A percentile compares a stretch with the other conserved stretches of the same genome.
Conservation (phyloP, 2,329 filamentous ascomycete species). For the Colletotrichum australisinense region DNA sequence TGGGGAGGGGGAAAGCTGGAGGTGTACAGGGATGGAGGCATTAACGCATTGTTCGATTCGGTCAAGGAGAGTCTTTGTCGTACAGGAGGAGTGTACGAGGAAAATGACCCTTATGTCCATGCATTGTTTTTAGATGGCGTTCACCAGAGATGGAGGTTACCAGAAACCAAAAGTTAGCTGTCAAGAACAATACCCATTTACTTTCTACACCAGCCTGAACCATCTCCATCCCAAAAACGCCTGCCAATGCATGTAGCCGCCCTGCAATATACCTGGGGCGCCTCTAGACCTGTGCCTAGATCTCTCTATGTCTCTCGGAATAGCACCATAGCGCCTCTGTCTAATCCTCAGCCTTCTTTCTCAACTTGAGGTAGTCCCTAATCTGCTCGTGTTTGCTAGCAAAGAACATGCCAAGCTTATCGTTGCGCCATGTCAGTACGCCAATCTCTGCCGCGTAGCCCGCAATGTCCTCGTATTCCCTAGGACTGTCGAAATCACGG, state of each 20-base stretch:
- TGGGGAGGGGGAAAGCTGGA: too few relatives aligned
- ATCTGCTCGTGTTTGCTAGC: slow-evolving; percentile 93
- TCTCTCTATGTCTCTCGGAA: slow-evolving; percentile 3
- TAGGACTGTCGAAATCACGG: slow-evolving; percentile 81
- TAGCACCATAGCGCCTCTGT: background rate
- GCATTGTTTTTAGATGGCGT: slow-evolving; percentile 1
- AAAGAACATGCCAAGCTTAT: slow-evolving; percentile 86
- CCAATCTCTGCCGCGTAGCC: slow-evolving; percentile 91
- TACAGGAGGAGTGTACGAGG: background rate
- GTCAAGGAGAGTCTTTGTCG: background rate
- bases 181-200: slow-evolving; percentile 30
- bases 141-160: background rate
- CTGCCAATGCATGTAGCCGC: slow-evolving; percentile 35
- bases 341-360: slow-evolving; percentile 60
- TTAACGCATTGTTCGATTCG: slow-evolving; percentile 5
- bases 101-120: background rate
- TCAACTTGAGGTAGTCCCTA: slow-evolving; percentile 78
- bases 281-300: background rate
- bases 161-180: slow-evolving; percentile 27
- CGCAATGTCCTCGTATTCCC: slow-evolving; percentile 77
- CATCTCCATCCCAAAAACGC: slow-evolving; percentile 33
- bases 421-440: slow-evolving; percentile 88
- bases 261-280: background rate
- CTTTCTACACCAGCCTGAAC: slow-evolving; percentile 18
- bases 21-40: background rate